These are phyloP conservation scores for Wickerhamomyces silvicola DNA, from an alignment of 805 yeast genomes.

Conservation along the genomic window DNA sequence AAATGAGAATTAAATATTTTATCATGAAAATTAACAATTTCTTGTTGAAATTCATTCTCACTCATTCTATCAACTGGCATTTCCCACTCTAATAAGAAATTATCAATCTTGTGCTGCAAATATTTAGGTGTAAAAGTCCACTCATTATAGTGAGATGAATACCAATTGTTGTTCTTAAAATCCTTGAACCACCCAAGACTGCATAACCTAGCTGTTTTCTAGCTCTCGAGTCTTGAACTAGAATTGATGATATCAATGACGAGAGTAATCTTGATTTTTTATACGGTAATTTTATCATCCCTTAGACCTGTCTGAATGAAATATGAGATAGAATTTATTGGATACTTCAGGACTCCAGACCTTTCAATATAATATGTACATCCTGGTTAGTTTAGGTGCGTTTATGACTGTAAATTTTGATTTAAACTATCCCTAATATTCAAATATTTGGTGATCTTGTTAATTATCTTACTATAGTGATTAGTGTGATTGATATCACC, in stretches of 20 bases:
- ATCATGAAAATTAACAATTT: slow-evolving; percentile 33
- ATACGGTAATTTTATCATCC: slow-evolving; percentile 24
- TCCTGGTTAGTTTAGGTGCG: slow-evolving; percentile 32
- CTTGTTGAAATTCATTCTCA: slow-evolving; percentile 29
- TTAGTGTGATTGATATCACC: slow-evolving; percentile 37
- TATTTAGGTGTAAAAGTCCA: slow-evolving; percentile 34
- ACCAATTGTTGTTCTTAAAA: slow-evolving; percentile 48
- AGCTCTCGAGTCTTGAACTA: slow-evolving; percentile 43
- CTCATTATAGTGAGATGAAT: slow-evolving; percentile 54
- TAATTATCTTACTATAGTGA: slow-evolving; percentile 19
- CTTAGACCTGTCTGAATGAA: slow-evolving; percentile 54
- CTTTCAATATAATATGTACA: slow-evolving; percentile 28
- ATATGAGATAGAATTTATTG: slow-evolving; percentile 43
- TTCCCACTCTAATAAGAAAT: slow-evolving; percentile 39
- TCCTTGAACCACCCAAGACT: slow-evolving; percentile 49
- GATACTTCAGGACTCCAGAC: slow-evolving; percentile 37
- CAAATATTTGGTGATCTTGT: slow-evolving; percentile 23
- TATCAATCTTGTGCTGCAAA: slow-evolving; percentile 41
- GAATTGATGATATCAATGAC: slow-evolving; percentile 37
- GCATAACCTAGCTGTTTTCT: slow-evolving; percentile 58
- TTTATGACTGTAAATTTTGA: slow-evolving; percentile 25
- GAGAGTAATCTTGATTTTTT: slow-evolving; percentile 42
- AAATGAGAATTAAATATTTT: slow-evolving; percentile 11
- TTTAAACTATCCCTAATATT: background rate
- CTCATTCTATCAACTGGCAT: slow-evolving; percentile 22